Evolutionary conservation across 2,329 filamentous ascomycete genomes (phyloP).

Genomic region (Monosporascus sp.): DNA sequence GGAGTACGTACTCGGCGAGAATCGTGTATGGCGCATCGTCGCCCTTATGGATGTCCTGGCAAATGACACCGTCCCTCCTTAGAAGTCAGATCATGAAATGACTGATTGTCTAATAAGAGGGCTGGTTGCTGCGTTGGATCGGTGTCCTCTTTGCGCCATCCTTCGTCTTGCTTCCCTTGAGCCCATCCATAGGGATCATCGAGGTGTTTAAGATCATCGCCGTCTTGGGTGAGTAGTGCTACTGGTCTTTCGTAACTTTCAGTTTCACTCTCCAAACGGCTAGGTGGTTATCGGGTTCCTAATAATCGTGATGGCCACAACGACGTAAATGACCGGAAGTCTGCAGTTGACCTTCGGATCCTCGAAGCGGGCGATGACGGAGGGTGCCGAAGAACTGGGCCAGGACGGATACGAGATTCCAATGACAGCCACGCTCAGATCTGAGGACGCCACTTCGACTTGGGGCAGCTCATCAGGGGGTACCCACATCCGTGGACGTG

Average conservation of each 20-base stretch:
- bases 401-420: slow-evolving; percentile 42
- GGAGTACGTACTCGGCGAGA: slow-evolving; percentile 41
- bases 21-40: slow-evolving; percentile 42
- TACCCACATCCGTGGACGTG: slow-evolving; percentile 11
- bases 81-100: not conserved
- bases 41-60: slow-evolving; percentile 49
- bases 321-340: slow-evolving; percentile 48
- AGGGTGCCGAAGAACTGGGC: slow-evolving; percentile 47
- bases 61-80: slow-evolving; percentile 10
- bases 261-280: not conserved
- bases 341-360: slow-evolving; percentile 46
- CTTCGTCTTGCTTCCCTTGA: slow-evolving; percentile 54
- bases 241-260: not conserved
- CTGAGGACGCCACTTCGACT: slow-evolving; percentile 17
- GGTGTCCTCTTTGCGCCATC: slow-evolving; percentile 54
- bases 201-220: slow-evolving; percentile 56
- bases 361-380: slow-evolving; percentile 45
- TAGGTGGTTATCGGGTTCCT: slow-evolving; percentile 48
- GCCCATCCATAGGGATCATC: slow-evolving; percentile 43
- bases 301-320: slow-evolving; percentile 43
- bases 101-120: slow-evolving; percentile 34
- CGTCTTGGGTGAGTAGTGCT: slow-evolving; percentile 44
- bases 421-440: slow-evolving; percentile 23
- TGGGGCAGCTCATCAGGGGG: slow-evolving; percentile 14
- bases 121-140: slow-evolving; percentile 54